Base-by-base conservation (phyloP, 164 flowering plant species). In the Malania oleifera region DNA sequence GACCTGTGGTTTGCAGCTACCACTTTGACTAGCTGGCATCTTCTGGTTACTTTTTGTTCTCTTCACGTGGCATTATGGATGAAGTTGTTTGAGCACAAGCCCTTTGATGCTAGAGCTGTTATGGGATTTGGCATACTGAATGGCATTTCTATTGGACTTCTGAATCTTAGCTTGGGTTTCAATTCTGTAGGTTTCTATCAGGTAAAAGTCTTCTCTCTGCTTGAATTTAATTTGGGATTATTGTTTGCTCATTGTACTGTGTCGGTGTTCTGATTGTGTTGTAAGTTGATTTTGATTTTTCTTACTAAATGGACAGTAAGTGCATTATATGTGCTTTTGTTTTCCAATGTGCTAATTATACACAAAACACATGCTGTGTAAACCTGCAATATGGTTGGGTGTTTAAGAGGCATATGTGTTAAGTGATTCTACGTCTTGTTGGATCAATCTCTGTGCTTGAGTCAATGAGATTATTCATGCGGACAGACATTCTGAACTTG, bases 11-110 rank as follows among this genome's bases (percentile, higher is more conserved):
- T 13, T 67, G 56, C 89, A 87, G 96, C 96, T 52, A 91, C 98
- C 49, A 91, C 98, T 70, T 74, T 91, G 84, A 91, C 98, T 46
- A 91, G 98, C 75, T 91, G 98, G 98, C 98, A 91, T 81, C 87
- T 91, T 53, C 75, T 91, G 58, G 98, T 91, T n/a, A 91, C 98
- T 2, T 89, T 86, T 65, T 86, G 92, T 69, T 89, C 96, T 12
- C 98, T 91, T 78, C 96, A 91, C 62, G 78, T 86, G 67, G 96
- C 98, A 38, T 60, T 86, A 63, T 77, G 82, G 80, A 76, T 91
- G 90, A 88, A 86, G 61, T 66, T 85, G 29, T 91, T 89, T 57
- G 98, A 91, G 53, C 96, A 91, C 76, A 91, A 91, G 67, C 92
- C 96, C 63, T 83, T 91, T 68, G 96, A 91, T 65, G 65, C 81